These are phyloP conservation scores for Tremellales sp. DNA, from an alignment of 1,284 basidiomycete genomes.

Conservation along the genomic window DNA sequence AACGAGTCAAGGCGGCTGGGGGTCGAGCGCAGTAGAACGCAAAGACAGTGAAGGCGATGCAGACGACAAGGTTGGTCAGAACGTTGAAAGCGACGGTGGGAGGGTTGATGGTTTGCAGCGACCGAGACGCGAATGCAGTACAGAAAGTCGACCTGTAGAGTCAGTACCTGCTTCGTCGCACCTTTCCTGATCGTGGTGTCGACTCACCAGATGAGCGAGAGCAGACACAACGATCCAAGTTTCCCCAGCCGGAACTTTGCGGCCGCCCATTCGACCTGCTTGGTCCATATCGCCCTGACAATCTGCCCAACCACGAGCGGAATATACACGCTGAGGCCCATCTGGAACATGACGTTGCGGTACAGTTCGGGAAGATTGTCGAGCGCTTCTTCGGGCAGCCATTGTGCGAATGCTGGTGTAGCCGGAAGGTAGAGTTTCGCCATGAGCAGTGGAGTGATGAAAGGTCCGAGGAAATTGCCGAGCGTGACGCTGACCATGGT, in stretches of 20 bases:
- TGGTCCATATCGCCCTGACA: conserved; percentile 21
- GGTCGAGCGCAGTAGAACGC: conserved; percentile 30
- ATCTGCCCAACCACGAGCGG: conserved; percentile 39
- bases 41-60: conserved; percentile 24
- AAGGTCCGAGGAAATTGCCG: conserved; percentile 34
- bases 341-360: conserved; percentile 32
- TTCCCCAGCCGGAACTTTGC: conserved; percentile 26
- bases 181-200: too few species aligned
- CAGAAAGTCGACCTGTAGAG: conserved; percentile 30
- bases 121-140: conserved; percentile 35
- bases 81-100: conserved; percentile 36
- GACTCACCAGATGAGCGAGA: conserved; percentile 36
- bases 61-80: conserved; percentile 23
- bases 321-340: conserved; percentile 32
- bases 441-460: conserved; percentile 20
- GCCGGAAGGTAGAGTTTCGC: conserved; percentile 15
- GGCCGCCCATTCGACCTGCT: conserved; percentile 8
- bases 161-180: too few species aligned
- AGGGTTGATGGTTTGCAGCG: conserved; percentile 28
- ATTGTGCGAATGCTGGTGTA: conserved; percentile 4
- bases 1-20: conserved; percentile 2
- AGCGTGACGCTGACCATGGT: conserved; percentile 36
- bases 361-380: conserved; percentile 33
- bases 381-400: conserved; percentile 8
- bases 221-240: conserved; percentile 30